Conservation (phyloP, 352 stramenopile species). For the Phytopythium aichiense region DNA sequence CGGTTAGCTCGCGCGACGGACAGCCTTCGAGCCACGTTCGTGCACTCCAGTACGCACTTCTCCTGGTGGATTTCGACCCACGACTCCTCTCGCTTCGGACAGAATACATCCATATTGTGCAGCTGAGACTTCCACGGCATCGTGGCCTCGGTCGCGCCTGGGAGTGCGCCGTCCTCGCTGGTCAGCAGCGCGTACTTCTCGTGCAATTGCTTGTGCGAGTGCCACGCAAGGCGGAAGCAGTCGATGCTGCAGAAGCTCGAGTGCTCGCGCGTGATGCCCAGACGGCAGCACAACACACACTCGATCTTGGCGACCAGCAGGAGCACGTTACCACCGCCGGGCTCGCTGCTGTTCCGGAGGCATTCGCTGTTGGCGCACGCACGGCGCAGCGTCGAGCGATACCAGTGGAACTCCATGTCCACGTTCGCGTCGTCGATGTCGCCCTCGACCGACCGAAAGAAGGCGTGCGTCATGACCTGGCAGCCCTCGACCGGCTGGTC, state of each 20-base stretch:
- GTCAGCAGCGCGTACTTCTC: constrained; percentile 23
- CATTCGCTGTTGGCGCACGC: constrained; percentile 65
- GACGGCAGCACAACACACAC: constrained; percentile 60
- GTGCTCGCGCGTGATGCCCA: constrained; percentile 60
- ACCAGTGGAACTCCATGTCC: constrained; percentile 69
- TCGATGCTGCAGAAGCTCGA: constrained; percentile 67
- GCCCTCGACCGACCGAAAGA: constrained; percentile 63
- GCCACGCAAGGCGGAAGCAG: constrained; percentile 64
- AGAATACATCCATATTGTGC: constrained; percentile 55
- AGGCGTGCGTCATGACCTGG: constrained; percentile 70
- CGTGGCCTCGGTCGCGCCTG: constrained; percentile 9
- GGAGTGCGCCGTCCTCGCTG: constrained; percentile 2
- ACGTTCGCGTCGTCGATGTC: constrained; percentile 74
- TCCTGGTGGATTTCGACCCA: constrained; percentile 63
- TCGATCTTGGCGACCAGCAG: constrained; percentile 70
- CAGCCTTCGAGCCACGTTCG: not conserved
- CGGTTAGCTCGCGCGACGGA: not conserved
- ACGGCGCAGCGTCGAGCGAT: constrained; percentile 43
- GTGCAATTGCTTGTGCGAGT: constrained; percentile 65
- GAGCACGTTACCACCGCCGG: constrained; percentile 59
- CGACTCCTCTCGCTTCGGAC: constrained; percentile 39
- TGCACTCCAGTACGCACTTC: constrained; percentile 34
- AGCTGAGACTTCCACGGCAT: constrained; percentile 61
- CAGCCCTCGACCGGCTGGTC: constrained; percentile 72
- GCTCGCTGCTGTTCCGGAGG: constrained; percentile 32